Evolutionary conservation across 495 filamentous ascomycete genomes (phyloP).

Genomic region (Aspergillus baeticus): DNA sequence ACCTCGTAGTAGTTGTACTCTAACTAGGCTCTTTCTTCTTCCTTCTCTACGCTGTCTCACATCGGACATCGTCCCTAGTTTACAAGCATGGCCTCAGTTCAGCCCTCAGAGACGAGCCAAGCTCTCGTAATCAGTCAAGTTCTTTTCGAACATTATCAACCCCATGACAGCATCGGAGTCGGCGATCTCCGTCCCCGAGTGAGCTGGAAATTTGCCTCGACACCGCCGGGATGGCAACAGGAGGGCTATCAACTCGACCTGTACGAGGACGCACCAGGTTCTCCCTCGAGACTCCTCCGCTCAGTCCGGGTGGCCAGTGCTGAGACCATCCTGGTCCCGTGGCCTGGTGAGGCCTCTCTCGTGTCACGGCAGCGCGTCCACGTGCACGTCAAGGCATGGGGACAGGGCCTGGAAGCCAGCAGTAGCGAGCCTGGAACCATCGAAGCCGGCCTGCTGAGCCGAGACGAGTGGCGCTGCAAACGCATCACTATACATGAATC

Average conservation of each 20-base stretch:
- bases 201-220: neutral
- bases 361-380: neutral
- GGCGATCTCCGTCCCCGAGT: conserved; percentile 1
- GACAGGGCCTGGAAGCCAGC: neutral
- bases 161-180: conserved; percentile 2
- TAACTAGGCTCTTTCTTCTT: too few species aligned
- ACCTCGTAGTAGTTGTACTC: too few species aligned
- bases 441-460: conserved; percentile 2
- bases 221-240: neutral
- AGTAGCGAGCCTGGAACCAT: neutral
- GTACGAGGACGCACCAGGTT: neutral
- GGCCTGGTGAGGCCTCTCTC: neutral
- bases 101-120: too few species aligned
- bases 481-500: conserved; percentile 2
- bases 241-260: conserved; percentile 12
- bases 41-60: too few species aligned
- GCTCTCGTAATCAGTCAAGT: neutral
- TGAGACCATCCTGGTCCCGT: neutral
- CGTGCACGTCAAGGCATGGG: neutral
- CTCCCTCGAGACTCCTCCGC: neutral
- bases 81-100: too few species aligned
- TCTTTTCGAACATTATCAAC: conserved; percentile 13
- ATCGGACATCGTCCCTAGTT: too few species aligned
- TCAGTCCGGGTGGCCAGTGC: neutral
- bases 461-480: neutral